phyloP scores from a whole-genome alignment of 2,329 filamentous ascomycete genomes.

The Aspergillus sp. region DNA sequence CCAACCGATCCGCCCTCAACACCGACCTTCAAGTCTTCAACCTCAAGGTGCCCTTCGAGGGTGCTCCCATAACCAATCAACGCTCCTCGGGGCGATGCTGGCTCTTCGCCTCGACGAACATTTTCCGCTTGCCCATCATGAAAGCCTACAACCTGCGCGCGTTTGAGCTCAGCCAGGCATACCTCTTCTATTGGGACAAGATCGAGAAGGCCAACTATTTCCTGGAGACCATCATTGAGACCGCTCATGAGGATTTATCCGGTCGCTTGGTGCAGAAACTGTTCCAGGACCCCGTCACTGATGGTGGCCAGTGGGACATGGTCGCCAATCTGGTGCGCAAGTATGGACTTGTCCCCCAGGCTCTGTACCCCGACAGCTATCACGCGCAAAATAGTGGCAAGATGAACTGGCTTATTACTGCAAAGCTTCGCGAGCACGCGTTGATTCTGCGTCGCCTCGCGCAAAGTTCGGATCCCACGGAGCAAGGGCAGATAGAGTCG shows the following conservation, averaged over 20 bases:
- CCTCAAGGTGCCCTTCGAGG: conserved; percentile 79
- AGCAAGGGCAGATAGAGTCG: conserved; percentile 43
- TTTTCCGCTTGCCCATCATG: conserved; percentile 88
- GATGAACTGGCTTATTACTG: conserved; percentile 76
- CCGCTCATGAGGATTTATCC: conserved; percentile 71
- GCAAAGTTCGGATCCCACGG: conserved; percentile 41
- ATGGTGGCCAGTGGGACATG: conserved; percentile 94
- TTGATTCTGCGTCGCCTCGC: conserved; percentile 68
- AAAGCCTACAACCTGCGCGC: conserved; percentile 75
- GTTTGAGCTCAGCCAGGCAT: conserved; percentile 86
- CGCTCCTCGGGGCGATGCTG: conserved; percentile 81
- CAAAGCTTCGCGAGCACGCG: conserved; percentile 84
- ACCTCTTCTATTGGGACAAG: conserved; percentile 94
- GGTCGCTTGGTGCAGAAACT: conserved; percentile 73
- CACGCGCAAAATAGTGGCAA: conserved; percentile 72
- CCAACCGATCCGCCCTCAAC: conserved; percentile 65
- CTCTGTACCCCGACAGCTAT: conserved; percentile 79
- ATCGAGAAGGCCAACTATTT: conserved; percentile 91
- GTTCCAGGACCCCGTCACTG: conserved; percentile 69
- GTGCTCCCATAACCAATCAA: conserved; percentile 83
- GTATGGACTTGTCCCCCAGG: conserved; percentile 85
- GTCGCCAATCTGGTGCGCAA: conserved; percentile 82
- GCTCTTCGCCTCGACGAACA: conserved; percentile 90
- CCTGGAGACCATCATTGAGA: conserved; percentile 80
- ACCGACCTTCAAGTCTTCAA: conserved; percentile 82